Base-by-base conservation (phyloP, 768 basidiomycete genomes). In the Boletus bicolor region DNA sequence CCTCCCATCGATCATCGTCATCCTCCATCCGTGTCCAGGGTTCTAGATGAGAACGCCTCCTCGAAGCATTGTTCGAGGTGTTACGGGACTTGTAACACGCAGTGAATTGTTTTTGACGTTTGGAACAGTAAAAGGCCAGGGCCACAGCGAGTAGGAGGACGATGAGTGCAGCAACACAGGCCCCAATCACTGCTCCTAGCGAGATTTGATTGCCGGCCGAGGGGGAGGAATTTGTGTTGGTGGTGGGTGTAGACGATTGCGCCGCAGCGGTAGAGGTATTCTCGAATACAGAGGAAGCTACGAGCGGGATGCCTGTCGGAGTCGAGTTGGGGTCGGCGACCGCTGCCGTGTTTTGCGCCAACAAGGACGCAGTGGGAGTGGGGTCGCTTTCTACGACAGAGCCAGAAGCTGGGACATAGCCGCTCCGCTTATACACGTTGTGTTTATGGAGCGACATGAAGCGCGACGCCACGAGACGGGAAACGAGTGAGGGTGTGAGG, bases 11-110 rank as follows among this genome's bases (percentile, higher is more conserved):
- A 61, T 79, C 78, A 8, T 77, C 78, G 7, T 70, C 74, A 17
- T 84, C 82, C 10, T 78, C 75, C 30, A 89, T 74, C 63, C 79
- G 84, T 54, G 77, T 77, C 85, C 86, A 89, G 5, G 76, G 67
- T 54, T 83, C 79, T 19, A 72, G 34, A 56, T 65, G 71, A 14
- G 71, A 72, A 41, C 75, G 77, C 43, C 80, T 77, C 42, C 76
- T 77, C 6, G 76, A 73, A 30, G 73, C 70, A 39, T 81, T 76
- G 56, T 75, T 72, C 35, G 76, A 77, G 26, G 62, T 71, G 5
- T 76, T 72, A 9, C 82, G 57, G 71, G 78, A 56, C 54, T 57
- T 57, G 66, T 72, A 66, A 19, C 58, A 45, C 8, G 70, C 45
- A 1, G 17, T 6, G 9, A 7, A 21, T n/a, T 9, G 41, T 65